These are phyloP conservation scores for Emergomyces africanus DNA, from an alignment of 2,329 filamentous ascomycete species.

Conservation along the genomic window DNA sequence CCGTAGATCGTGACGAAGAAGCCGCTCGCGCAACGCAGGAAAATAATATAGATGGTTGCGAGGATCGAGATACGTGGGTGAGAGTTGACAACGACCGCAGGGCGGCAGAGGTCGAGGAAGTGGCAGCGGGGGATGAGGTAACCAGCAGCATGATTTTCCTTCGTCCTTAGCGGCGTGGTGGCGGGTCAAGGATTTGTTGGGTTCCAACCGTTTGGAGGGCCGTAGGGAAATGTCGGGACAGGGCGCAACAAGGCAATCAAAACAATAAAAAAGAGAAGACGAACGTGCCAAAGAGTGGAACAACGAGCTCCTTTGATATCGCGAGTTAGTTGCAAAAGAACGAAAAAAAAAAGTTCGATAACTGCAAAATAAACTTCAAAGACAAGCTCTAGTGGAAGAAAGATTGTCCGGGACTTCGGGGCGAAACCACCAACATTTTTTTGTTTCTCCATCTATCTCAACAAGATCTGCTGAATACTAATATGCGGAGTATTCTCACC, in stretches of 20 bases:
- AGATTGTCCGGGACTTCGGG: neutral
- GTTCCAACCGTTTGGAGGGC: neutral
- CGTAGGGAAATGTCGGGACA: neutral
- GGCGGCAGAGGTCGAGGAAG: conserved; percentile 4
- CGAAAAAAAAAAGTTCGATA: neutral
- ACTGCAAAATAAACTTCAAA: neutral
- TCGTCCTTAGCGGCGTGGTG: neutral
- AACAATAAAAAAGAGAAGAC: conserved; percentile 3
- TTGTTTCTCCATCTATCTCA: too few species aligned
- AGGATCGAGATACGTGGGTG: conserved; percentile 5
- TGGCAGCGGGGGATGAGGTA: conserved; percentile 4
- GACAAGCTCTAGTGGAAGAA: neutral
- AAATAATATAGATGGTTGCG: neutral
- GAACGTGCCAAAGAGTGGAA: conserved; percentile 2
- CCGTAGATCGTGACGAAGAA: neutral
- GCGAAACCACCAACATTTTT: too few species aligned
- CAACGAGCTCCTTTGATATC: neutral
- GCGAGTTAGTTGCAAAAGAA: neutral
- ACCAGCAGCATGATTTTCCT: neutral
- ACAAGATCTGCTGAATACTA: neutral
- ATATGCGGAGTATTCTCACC: neutral
- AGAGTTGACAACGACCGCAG: conserved; percentile 6
- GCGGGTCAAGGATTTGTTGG: neutral
- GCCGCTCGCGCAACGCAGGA: neutral
- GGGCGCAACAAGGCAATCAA: neutral